Evolutionary conservation across 164 flowering plant genomes (phyloP), one percentile per base, ranked within the genome.

Genomic region (Chloranthus sessilifolius): DNA sequence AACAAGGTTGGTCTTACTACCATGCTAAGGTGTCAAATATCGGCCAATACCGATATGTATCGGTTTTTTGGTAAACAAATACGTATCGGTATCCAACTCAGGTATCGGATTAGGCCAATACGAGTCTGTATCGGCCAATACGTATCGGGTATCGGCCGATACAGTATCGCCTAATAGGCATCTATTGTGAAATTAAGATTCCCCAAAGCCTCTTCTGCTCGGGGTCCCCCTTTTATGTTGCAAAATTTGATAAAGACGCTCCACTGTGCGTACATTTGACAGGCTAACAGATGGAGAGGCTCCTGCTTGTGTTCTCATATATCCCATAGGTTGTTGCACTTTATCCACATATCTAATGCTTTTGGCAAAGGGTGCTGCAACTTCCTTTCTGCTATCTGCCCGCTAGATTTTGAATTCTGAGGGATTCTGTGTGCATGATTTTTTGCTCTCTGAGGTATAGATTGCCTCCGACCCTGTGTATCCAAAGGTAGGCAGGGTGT

Each of bases 81-180:
- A n/a, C n/a, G n/a, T n/a, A n/a, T n/a, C n/a, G n/a, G n/a, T n/a
- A n/a, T n/a, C n/a, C n/a, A n/a, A n/a, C n/a, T n/a, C n/a, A n/a
- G n/a, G n/a, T n/a, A n/a, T n/a, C n/a, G n/a, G n/a, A n/a, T n/a
- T n/a, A n/a, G n/a, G n/a, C n/a, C n/a, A n/a, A n/a, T n/a, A n/a
- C n/a, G n/a, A n/a, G n/a, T n/a, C n/a, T n/a, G n/a, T n/a, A n/a
- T n/a, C n/a, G n/a, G n/a, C n/a, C n/a, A n/a, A n/a, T n/a, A n/a
- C n/a, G n/a, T n/a, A n/a, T n/a, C n/a, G n/a, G n/a, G n/a, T n/a
- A n/a, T n/a, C n/a, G n/a, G n/a, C n/a, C n/a, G n/a, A n/a, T n/a
- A n/a, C n/a, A n/a, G n/a, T n/a, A n/a, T 94, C 43, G 96, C 97
- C 52, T 78, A 95, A 62, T 77, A 94, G 21, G 85, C 83, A 76